phyloP scores from a whole-genome alignment of 2,329 filamentous ascomycete genomes.

The Rutstroemia sp. region DNA sequence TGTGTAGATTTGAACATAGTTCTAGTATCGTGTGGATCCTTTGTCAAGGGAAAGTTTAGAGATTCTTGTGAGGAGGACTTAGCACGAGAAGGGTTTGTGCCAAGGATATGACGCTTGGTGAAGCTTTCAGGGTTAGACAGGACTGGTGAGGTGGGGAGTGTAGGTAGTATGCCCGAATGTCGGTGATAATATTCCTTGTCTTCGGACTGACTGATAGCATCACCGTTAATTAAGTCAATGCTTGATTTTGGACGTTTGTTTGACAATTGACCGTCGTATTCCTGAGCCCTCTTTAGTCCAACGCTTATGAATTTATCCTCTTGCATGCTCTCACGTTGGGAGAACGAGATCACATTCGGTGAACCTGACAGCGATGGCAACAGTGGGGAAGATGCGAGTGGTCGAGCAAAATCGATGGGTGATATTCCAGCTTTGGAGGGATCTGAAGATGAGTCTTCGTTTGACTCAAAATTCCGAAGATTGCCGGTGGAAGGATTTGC shows the following conservation, averaged over 20 bases:
- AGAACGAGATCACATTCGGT: neutral
- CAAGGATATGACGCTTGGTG: slow-evolving; percentile 9
- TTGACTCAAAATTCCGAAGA: neutral
- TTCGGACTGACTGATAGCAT: neutral
- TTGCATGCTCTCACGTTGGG: neutral
- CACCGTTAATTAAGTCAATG: neutral
- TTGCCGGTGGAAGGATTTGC: neutral
- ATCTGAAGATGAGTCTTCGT: too few relatives aligned
- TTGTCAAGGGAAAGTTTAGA: slow-evolving; percentile 67
- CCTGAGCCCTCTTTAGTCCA: neutral
- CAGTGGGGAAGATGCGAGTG: neutral
- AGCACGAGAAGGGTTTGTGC: neutral
- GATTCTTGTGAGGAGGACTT: slow-evolving; percentile 31
- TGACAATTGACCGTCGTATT: neutral
- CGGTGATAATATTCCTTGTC: neutral
- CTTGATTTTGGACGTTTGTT: neutral
- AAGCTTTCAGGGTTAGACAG: neutral
- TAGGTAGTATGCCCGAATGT: neutral
- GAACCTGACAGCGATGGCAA: neutral
- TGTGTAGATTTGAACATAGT: slow-evolving; percentile 62
- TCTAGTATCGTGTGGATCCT: slow-evolving; percentile 61
- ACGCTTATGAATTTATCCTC: neutral
- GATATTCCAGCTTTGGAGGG: too few relatives aligned
- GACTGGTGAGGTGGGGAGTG: neutral
- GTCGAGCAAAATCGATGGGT: too few relatives aligned